Evolutionary conservation across 768 basidiomycete species (phyloP), one percentile per base, ranked within the genome.

Genomic region (Boletus subparvulus): DNA sequence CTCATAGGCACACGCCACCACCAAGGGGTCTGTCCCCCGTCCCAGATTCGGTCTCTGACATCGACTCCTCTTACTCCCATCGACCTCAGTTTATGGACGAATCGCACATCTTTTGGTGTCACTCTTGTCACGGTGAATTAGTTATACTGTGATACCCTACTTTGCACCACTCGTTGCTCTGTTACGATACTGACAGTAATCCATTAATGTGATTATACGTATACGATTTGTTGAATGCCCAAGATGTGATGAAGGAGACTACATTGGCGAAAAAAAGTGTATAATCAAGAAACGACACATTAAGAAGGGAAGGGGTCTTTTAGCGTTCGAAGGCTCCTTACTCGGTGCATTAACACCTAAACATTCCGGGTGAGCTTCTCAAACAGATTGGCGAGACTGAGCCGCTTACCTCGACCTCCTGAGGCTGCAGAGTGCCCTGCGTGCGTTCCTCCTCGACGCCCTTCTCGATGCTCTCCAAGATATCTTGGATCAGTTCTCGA

Each of bases 61-160:
- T 62, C 1, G 64, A 68, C 19, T 37, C 59, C 0, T 37, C 59
- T 1, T 39, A 57, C 17, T 45, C 65, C 2, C 60, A 60, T 43
- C 83, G 86, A 50, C 80, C 88, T 4, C 90, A 91, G 65, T 93
- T 92, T 67, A 75, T 92, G 75, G 92, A 94, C 64, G 91, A 93
- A 62, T 85, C 90, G 28, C 91, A 93, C 68, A 83, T 94, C 17
- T 93, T 94, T 74, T 94, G 92, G 90, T 94, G 91, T 74, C 80
- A 85, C 65, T 83, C 88, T 19, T 94, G 91, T 77, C 78, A 75
- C 47, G 91, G 91, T 46, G 91, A 94, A 70, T 73, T 93, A 40
- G 88, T 94, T 40, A 84, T 93, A 58, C 73, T 94, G 56, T 72
- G 61, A 70, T 69, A 62, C 53, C 58, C 16, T 54, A 41, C 39